A percentile compares a stretch with the other conserved stretches of the same genome.
These are phyloP conservation scores for Manihot esculenta DNA, from an alignment of 441 rosid genomes.

Conservation along the genomic window DNA sequence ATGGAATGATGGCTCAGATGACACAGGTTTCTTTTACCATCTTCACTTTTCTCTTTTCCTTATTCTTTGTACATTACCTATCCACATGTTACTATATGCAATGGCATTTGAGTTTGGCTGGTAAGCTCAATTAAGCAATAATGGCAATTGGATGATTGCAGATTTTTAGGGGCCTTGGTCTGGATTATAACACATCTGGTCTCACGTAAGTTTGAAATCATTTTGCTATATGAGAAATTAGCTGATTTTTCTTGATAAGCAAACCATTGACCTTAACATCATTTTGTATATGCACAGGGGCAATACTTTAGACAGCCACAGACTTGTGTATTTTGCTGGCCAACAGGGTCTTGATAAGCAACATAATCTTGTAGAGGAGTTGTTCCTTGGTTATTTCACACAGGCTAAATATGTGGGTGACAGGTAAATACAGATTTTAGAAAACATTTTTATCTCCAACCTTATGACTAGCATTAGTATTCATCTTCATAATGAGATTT, in stretches of 20 bases:
- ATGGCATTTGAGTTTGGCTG: conserved; percentile 3
- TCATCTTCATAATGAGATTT: background rate
- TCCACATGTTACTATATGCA: background rate
- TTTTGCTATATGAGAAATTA: background rate
- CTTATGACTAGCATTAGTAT: background rate
- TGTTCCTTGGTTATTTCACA: conserved; percentile 81
- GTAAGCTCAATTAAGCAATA: background rate
- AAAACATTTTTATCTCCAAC: background rate
- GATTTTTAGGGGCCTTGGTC: conserved; percentile 52
- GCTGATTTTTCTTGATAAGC: background rate
- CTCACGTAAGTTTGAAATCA: conserved; percentile 51
- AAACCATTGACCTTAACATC: conserved; percentile 19
- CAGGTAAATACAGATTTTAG: conserved; percentile 35
- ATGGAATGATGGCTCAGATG: conserved; percentile 51
- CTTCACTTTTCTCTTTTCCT: background rate
- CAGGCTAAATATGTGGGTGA: conserved; percentile 81
- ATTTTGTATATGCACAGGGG: conserved; percentile 51
- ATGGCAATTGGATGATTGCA: conserved; percentile 26
- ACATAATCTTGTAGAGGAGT: conserved; percentile 70
- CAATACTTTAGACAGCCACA: conserved; percentile 77
- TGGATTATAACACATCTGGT: conserved; percentile 59
- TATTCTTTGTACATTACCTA: background rate
- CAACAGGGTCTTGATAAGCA: conserved; percentile 61
- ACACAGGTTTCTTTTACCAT: conserved; percentile 46
- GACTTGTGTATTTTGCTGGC: conserved; percentile 73